phyloP scores from a whole-genome alignment of 495 filamentous ascomycete species.

The Neurospora sp. region DNA sequence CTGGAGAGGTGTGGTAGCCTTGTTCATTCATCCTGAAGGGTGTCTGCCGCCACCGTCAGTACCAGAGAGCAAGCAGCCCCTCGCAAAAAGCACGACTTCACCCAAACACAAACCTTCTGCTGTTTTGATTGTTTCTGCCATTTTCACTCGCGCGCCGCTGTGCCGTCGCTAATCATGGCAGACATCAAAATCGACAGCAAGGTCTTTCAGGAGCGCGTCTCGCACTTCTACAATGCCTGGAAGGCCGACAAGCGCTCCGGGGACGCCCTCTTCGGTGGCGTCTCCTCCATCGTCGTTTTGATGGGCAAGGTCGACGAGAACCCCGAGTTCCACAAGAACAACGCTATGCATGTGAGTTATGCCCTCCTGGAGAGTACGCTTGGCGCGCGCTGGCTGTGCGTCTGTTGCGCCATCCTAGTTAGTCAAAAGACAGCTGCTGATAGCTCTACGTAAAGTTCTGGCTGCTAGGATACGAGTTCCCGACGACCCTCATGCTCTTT shows the following conservation, averaged over 20 bases:
- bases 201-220: conserved; percentile 84
- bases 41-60: conserved; percentile 6
- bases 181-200: conserved; percentile 83
- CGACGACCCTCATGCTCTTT: conserved; percentile 84
- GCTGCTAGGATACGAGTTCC: conserved; percentile 97
- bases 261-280: conserved; percentile 74
- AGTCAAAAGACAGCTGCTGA: conserved; percentile 12
- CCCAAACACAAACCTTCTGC: conserved; percentile 7
- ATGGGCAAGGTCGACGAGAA: conserved; percentile 92
- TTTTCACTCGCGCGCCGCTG: conserved; percentile 17
- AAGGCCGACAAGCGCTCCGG: conserved; percentile 83
- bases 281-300: conserved; percentile 71
- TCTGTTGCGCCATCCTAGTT: background rate
- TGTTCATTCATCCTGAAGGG: background rate
- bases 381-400: background rate
- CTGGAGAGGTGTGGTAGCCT: conserved; percentile 3
- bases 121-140: conserved; percentile 10
- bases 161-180: conserved; percentile 37
- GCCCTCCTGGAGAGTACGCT: background rate
- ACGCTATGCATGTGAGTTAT: conserved; percentile 78
- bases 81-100: conserved; percentile 4
- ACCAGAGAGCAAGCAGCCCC: background rate
- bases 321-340: conserved; percentile 80
- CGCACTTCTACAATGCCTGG: conserved; percentile 80
- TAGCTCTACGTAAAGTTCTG: conserved; percentile 59